Evolutionary conservation across 768 basidiomycete genomes (phyloP), one percentile per base, ranked within the genome.

Genomic region (Xerocomellus dryophilus): DNA sequence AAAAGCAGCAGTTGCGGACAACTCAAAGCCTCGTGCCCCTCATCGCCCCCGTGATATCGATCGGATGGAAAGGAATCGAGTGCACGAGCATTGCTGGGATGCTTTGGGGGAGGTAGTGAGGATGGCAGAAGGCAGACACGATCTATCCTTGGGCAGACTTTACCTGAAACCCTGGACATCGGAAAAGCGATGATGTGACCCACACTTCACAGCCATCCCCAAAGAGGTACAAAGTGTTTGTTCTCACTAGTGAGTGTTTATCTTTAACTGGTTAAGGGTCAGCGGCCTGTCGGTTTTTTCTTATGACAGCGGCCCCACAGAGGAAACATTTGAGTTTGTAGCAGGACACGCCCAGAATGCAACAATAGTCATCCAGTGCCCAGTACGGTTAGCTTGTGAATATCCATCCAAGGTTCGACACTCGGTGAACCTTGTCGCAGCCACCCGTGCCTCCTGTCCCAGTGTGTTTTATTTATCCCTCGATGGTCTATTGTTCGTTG

Each of bases 71-170:
- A 59, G 54, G 51, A 65, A 63, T 47, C 60, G 65, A 3, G 59
- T 78, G 29, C 70, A 74, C 17, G 69, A 70, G 14, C 69, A 66
- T 21, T 75, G 73, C 4, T 78, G 77, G 75, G 72, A 73, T 31
- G 74, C 78, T 27, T 61, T 86, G 2, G 76, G 78, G 21, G 78
- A 85, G 61, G 76, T 79, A 1, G 73, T 83, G 38, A 74, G 71
- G 51, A 76, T 87, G 76, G 84, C 83, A 20, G 85, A 87, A 63
- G 81, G 77, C 12, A 74, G 76, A 60, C 73, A 79, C 43, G 64
- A 66, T 18, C 48, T 87, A 45, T 76, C 71, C 5, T 67, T 86
- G 50, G 85, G 84, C 35, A 76, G 80, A 61, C 64, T 80, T 45
- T 35, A 51, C 21, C 32, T 72, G 55, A 61, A 62, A 52, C 65